phyloP scores from a whole-genome alignment of 169 alveolate genomes.

The Plasmodium inui region DNA sequence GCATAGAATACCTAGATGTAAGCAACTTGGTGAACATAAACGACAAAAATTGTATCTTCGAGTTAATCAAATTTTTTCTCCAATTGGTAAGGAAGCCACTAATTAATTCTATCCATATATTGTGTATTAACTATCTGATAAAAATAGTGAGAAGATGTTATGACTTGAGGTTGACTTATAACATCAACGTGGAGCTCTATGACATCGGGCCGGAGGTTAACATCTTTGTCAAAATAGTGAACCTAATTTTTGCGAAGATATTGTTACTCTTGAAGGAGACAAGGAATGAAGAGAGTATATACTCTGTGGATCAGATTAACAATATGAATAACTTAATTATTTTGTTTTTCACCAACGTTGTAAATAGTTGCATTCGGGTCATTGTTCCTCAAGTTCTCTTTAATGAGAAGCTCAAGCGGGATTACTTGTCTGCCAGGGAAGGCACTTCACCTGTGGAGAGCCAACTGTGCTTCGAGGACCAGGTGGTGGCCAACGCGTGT shows the following conservation, averaged over 20 bases:
- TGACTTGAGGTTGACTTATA: constrained; percentile 29
- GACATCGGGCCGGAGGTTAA: constrained; percentile 71
- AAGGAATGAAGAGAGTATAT: constrained; percentile 23
- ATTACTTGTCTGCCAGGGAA: constrained; percentile 29
- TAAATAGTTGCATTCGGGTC: constrained; percentile 44
- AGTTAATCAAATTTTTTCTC: constrained; percentile 58
- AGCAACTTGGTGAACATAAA: constrained; percentile 55
- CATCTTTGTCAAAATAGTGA: constrained; percentile 67
- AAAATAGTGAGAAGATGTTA: constrained; percentile 46
- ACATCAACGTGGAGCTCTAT: constrained; percentile 57
- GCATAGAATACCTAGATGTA: constrained; percentile 56
- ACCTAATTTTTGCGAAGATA: constrained; percentile 63
- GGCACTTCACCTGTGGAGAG: background rate
- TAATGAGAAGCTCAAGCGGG: constrained; percentile 34
- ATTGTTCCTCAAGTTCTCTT: constrained; percentile 40
- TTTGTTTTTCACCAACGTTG: constrained; percentile 36
- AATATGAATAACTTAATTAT: constrained; percentile 42
- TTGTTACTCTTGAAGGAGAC: constrained; percentile 50
- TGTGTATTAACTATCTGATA: constrained; percentile 57
- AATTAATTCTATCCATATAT: constrained; percentile 48
- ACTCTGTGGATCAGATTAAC: constrained; percentile 37
- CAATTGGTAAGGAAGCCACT: constrained; percentile 44
- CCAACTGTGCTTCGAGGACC: constrained; percentile 19
- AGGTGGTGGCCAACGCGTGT: constrained; percentile 63
- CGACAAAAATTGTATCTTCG: constrained; percentile 69